phyloP scores from a whole-genome alignment of 2,329 filamentous ascomycete genomes.

The Trichoderma breve region DNA sequence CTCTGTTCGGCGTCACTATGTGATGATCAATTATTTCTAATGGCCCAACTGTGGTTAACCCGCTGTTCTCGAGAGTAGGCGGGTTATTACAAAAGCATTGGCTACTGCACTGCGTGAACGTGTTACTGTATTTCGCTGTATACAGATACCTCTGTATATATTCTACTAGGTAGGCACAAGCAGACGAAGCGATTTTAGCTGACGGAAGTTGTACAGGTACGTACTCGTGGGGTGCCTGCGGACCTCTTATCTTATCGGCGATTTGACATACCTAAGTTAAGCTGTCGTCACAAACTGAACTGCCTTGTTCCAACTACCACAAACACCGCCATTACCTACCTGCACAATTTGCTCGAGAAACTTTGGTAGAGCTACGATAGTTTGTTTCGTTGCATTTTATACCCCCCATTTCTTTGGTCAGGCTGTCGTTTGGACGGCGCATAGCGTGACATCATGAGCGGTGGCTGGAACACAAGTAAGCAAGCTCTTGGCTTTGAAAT shows the following conservation, averaged over 20 bases:
- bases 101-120: too few species aligned
- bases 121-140: too few species aligned
- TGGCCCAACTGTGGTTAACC: not conserved
- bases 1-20: not conserved
- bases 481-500: conserved; percentile 22
- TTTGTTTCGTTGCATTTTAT: not conserved
- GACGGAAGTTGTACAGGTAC: not conserved
- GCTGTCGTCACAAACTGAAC: not conserved
- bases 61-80: not conserved
- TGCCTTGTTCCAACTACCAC: not conserved
- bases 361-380: not conserved
- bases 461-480: conserved; percentile 88
- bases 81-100: too few species aligned
- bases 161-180: not conserved
- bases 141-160: not conserved
- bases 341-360: not conserved
- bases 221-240: conserved; percentile 9
- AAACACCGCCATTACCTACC: too few species aligned
- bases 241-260: conserved; percentile 18
- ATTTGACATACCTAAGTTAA: not conserved
- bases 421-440: not conserved
- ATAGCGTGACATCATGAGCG: conserved; percentile 54
- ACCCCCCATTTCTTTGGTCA: not conserved
- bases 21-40: not conserved
- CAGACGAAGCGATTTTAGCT: not conserved